Evolutionary conservation across 768 basidiomycete species (phyloP).

Genomic region (Tulasnella sp.): DNA sequence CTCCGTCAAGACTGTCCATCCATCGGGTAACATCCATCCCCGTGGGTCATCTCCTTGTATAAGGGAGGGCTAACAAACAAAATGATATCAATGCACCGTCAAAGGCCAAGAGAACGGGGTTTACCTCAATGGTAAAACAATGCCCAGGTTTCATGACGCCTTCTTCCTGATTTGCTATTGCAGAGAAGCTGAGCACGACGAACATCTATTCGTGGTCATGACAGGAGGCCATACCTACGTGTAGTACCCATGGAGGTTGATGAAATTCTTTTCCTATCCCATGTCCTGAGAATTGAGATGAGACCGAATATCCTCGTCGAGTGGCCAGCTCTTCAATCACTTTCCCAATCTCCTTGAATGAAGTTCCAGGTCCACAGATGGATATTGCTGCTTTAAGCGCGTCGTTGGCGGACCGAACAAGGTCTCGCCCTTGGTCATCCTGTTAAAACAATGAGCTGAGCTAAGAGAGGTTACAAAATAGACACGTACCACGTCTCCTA

Average conservation of each 20-base stretch:
- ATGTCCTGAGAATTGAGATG: conserved; percentile 66
- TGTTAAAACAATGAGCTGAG: conserved; percentile 22
- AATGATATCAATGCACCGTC: not conserved
- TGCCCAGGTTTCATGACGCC: conserved; percentile 73
- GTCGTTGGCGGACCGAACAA: conserved; percentile 47
- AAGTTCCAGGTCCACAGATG: conserved; percentile 58
- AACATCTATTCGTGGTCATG: not conserved
- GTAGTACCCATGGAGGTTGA: conserved; percentile 67
- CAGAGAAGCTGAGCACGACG: not conserved
- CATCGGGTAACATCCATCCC: conserved; percentile 76
- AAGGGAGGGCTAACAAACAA: conserved; percentile 46
- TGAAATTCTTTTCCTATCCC: conserved; percentile 80
- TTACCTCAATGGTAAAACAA: conserved; percentile 85
- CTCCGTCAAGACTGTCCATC: conserved; percentile 87
- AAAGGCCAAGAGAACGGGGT: conserved; percentile 15
- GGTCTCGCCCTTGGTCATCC: conserved; percentile 57
- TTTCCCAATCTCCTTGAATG: conserved; percentile 55
- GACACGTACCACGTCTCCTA: conserved; percentile 57
- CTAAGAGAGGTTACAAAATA: not conserved
- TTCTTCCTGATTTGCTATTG: conserved; percentile 71
- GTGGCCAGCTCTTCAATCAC: conserved; percentile 46
- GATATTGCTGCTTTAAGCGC: conserved; percentile 60
- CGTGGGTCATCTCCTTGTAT: conserved; percentile 58
- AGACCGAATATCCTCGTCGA: conserved; percentile 43
- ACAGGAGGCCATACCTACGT: conserved; percentile 40